phyloP scores from a whole-genome alignment of 1,284 basidiomycete species.

The Macrocybe sp. region DNA sequence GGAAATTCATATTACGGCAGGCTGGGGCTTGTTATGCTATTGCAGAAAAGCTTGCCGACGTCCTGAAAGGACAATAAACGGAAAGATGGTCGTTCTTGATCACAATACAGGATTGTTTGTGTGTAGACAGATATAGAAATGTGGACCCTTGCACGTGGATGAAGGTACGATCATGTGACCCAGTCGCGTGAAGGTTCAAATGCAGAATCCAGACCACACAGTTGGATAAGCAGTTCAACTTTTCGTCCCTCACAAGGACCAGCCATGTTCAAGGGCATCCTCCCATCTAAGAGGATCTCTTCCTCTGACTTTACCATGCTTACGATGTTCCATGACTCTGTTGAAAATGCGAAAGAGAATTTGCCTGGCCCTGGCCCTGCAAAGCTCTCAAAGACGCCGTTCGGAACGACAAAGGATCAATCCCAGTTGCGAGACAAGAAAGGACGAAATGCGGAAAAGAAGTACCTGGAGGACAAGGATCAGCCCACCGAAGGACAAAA shows the following conservation, averaged over 20 bases:
- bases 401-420: conserved; percentile 23
- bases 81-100: too few relatives aligned
- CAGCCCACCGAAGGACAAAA: conserved; percentile 29
- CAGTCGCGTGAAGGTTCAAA: background rate
- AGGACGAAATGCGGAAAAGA: conserved; percentile 35
- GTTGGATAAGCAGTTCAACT: conserved; percentile 3
- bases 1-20: conserved; percentile 25
- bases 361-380: conserved; percentile 25
- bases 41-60: conserved; percentile 62
- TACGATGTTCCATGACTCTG: conserved; percentile 43
- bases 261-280: conserved; percentile 71
- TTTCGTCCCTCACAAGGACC: background rate
- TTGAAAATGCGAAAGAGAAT: conserved; percentile 61
- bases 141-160: background rate
- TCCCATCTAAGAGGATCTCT: conserved; percentile 57
- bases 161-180: conserved; percentile 1
- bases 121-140: too few relatives aligned
- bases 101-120: too few relatives aligned
- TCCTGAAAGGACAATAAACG: too few relatives aligned
- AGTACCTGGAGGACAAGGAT: conserved; percentile 25
- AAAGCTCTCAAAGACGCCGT: conserved; percentile 19
- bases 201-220: background rate
- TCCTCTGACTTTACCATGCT: conserved; percentile 70
- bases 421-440: conserved; percentile 32
- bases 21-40: conserved; percentile 52